Base-by-base conservation (phyloP, 495 filamentous ascomycete species). In the Talaromyces borbonicus region DNA sequence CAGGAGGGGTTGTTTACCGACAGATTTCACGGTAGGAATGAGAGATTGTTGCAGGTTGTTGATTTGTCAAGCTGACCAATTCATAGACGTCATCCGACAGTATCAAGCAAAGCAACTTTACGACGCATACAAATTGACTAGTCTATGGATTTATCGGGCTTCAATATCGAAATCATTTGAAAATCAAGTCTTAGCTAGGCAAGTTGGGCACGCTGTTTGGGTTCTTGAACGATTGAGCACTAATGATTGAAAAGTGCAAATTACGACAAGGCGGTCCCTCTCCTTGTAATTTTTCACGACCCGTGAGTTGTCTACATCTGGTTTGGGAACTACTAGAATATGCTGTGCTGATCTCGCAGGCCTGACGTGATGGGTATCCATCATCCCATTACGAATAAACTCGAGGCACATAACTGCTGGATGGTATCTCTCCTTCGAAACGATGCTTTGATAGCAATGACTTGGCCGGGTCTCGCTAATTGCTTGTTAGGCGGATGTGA, bases 141-240 rank as follows among this genome's bases (percentile, higher is more conserved):
- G 79, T 7, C 66, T 98, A 2, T 77, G 74, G 50, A 81, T 98
- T 14, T 80, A 82, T 50, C 75, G 83, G 3, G 77, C 81, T 15
- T 60, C 65, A 2, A 73, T 94, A 3, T 84, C 80, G 25, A 79
- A 77, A 49, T 85, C 86, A 1, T 95, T 93, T 53, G 78, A 87
- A 54, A 83, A 95, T 51, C 87, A 96, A 55, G 84, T 98, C 9
- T 63, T 97, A 26, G 84, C 83, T n/a, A 95, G 88, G 63, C 81
- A 65, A 63, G 67, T 51, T n/a, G 9, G 35, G 14, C 23, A 27
- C 8, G 16, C 23, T 8, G n/a, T 23, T 16, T 27, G 11, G 23
- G 43, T 37, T 38, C 19, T 60, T 52, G 50, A 73, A 60, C 45
- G 7, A 14, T 8, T 9, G 1, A 36, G 19, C 20, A 50, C 29